Conservation (phyloP, 2,329 filamentous ascomycete genomes). For the Aschersonia sp. region DNA sequence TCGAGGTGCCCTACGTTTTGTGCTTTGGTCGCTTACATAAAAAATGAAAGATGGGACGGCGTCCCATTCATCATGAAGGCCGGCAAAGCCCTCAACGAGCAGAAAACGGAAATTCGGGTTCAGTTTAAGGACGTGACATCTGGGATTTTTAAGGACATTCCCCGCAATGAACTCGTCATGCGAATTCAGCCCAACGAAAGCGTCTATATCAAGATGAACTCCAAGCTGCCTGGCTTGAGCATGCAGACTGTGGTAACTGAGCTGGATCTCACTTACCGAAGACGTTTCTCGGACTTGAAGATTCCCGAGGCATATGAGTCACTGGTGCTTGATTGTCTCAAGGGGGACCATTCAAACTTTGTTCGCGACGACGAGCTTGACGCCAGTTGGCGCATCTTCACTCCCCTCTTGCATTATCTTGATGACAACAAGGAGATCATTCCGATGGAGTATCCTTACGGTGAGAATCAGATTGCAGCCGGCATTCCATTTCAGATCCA, state of each 20-base stretch:
- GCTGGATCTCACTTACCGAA: constrained; percentile 93
- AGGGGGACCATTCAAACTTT: constrained; percentile 99
- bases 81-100: constrained; percentile 95
- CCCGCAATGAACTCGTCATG: constrained; percentile 97
- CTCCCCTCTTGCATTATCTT: constrained; percentile 90
- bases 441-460: constrained; percentile 98
- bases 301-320: constrained; percentile 99
- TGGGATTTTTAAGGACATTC: constrained; percentile 99
- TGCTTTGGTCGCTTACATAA: constrained; percentile 93
- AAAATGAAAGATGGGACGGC: constrained; percentile 98
- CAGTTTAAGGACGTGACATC: constrained; percentile 99
- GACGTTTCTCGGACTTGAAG: constrained; percentile 97
- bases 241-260: constrained; percentile 99
- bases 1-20: constrained; percentile 97
- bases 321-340: constrained; percentile 89
- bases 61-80: constrained; percentile 99
- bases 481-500: neutral
- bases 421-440: constrained; percentile 99
- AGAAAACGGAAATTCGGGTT: constrained; percentile 98
- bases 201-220: constrained; percentile 99
- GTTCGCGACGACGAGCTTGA: constrained; percentile 94
- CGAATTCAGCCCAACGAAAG: constrained; percentile 99
- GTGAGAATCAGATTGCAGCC: constrained; percentile 36
- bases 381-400: constrained; percentile 97
- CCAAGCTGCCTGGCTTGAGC: constrained; percentile 91